Evolutionary conservation across 2,329 filamentous ascomycete species (phyloP), one percentile per base, ranked within the genome.

Genomic region (Nothophaeocryptopus gaeumannii): DNA sequence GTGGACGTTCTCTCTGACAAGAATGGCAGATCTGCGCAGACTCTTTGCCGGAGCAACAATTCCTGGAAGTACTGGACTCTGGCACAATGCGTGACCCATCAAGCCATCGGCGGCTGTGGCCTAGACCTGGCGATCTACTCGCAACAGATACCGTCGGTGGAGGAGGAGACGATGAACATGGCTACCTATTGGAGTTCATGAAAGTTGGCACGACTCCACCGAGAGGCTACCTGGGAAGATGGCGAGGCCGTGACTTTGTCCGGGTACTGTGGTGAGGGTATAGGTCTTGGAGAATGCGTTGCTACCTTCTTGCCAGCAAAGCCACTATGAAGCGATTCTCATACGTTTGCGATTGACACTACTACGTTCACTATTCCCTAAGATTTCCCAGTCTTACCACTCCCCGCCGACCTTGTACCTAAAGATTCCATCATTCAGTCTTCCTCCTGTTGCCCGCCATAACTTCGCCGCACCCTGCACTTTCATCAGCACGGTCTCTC

Each of bases 341-440:
- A 32, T 34, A 16, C 3, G 15, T n/a, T 30, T 14, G 12, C n/a
- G 14, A 16, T 30, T 10, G 20, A 7, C 0, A n/a, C 32, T 26
- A 13, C 46, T 15, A 30, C 31, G 7, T 36, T 5, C n/a, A 15
- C 39, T 10, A n/a, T 3, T 8, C n/a, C 2, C 39, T 26, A 32
- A 13, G 7, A 7, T 13, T 12, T 11, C 12, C 30, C 33, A n/a
- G n/a, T 33, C 5, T 46, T 47, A 64, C 58, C 55, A 64, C 61
- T 82, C 79, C 10, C 79, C 79, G 9, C 80, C 79, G 49, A 82
- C 65, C 30, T 74, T 71, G 58, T 79, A 80, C 30, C 70, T 70
- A 43, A 80, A 78, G 15, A 74, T 64, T n/a, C 65, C 63, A 51
- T 75, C 68, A 59, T 77, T 77, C 8, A 79, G 51, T 51, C 63